A percentile compares a stretch with the other conserved stretches of the same genome.
These are phyloP conservation scores for Claviceps sp. DNA, from an alignment of 2,329 filamentous ascomycete genomes.

Conservation along the genomic window DNA sequence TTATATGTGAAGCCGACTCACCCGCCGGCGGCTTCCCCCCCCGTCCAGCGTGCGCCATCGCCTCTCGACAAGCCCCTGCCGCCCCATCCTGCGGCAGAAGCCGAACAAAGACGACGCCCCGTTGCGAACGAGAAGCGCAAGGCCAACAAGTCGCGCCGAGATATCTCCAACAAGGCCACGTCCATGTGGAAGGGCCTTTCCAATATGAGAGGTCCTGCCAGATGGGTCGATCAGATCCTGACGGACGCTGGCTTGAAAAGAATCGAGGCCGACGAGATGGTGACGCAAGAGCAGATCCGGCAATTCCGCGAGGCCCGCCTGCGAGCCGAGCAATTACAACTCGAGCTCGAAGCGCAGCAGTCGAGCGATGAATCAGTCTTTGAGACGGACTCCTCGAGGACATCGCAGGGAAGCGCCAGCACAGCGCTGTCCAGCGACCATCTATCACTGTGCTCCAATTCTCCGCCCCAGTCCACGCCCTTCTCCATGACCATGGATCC, in stretches of 20 bases:
- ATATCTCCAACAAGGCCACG: background rate
- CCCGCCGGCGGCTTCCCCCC: background rate
- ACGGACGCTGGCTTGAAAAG: slow-evolving; percentile 39
- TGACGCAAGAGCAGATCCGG: background rate
- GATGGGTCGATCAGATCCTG: slow-evolving; percentile 45
- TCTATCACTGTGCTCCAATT: background rate
- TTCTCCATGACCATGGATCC: background rate
- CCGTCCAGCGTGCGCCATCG: background rate
- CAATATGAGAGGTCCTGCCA: slow-evolving; percentile 15
- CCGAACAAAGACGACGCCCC: background rate
- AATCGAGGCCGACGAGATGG: slow-evolving; percentile 45
- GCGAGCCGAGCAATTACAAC: background rate
- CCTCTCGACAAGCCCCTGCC: slow-evolving; percentile 3
- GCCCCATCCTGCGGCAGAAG: slow-evolving; percentile 11
- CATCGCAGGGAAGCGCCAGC: background rate
- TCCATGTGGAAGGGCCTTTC: background rate
- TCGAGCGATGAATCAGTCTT: slow-evolving; percentile 1
- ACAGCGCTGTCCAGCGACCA: background rate
- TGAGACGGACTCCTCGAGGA: background rate
- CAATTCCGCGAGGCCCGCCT: background rate
- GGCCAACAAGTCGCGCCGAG: background rate
- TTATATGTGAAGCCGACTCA: background rate
- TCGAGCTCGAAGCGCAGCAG: background rate
- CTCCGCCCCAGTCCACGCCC: too few species aligned
- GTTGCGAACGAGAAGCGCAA: background rate